A percentile compares a stretch with the other conserved stretches of the same genome.
Conservation (phyloP, 2,329 filamentous ascomycete species). For the Chaetoscypha palmicola region DNA sequence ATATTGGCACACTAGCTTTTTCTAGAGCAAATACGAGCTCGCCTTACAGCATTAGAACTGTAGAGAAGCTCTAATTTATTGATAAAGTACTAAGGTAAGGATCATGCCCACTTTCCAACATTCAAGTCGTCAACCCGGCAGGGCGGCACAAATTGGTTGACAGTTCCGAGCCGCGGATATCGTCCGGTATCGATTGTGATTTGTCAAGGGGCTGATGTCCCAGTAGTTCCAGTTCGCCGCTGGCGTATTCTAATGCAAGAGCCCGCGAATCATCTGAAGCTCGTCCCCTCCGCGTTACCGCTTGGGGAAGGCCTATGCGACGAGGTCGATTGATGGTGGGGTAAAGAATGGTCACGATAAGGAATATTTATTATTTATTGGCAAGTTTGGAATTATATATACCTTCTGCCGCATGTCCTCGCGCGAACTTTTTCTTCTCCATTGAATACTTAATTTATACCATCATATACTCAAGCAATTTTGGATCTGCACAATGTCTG, state of each 20-base stretch:
- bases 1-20: too few species aligned
- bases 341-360: conserved; percentile 9
- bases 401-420: not conserved
- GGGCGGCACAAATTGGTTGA: too few species aligned
- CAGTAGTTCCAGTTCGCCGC: not conserved
- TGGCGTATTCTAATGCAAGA: not conserved
- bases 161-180: not conserved
- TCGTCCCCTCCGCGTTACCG: conserved; percentile 17
- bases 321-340: conserved; percentile 13
- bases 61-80: too few species aligned
- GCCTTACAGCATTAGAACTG: too few species aligned
- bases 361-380: not conserved
- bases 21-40: too few species aligned
- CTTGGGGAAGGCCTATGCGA: conserved; percentile 18
- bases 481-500: conserved; percentile 14
- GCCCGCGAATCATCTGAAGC: not conserved
- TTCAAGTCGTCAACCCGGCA: too few species aligned
- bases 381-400: not conserved
- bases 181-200: not conserved
- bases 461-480: not conserved
- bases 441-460: not conserved
- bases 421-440: not conserved
- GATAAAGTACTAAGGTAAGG: too few species aligned
- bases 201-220: not conserved
- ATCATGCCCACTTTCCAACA: too few species aligned